Conservation (phyloP, 116 monocot species). For the Trichopus zeylanicus region DNA sequence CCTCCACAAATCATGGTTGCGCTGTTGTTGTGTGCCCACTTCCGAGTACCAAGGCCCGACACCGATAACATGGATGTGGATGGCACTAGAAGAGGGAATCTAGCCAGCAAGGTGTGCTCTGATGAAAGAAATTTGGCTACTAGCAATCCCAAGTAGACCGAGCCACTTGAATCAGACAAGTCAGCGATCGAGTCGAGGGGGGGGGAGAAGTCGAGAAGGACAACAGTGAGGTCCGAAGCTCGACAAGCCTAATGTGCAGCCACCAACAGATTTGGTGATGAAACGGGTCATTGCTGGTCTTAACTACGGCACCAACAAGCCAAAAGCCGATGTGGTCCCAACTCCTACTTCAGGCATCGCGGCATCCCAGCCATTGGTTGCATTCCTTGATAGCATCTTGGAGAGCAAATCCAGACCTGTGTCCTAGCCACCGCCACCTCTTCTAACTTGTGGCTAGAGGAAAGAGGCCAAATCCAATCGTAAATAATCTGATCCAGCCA, state of each 20-base stretch:
- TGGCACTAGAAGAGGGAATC: constrained; percentile 5
- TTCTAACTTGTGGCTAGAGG: no score
- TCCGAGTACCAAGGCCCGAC: no score
- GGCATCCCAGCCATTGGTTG: constrained; percentile 54
- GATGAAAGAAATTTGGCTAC: constrained; percentile 5
- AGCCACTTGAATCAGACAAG: constrained; percentile 37
- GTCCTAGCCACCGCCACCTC: no score
- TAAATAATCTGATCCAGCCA: no score
- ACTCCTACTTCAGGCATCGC: background rate
- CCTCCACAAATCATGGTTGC: no score
- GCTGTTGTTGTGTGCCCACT: no score
- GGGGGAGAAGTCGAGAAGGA: constrained; percentile 18
- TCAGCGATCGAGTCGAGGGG: constrained; percentile 41
- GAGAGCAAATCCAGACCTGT: constrained; percentile 45
- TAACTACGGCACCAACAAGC: constrained; percentile 15
- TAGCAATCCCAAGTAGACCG: constrained; percentile 10
- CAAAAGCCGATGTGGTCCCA: constrained; percentile 19
- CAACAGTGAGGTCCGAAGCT: constrained; percentile 80
- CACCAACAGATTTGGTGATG: constrained; percentile 8
- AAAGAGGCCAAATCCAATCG: no score
- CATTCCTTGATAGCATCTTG: constrained; percentile 46
- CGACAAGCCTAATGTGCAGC: constrained; percentile 39
- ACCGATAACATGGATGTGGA: constrained; percentile 9
- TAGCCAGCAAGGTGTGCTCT: background rate
- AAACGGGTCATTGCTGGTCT: constrained; percentile 8